phyloP scores from a whole-genome alignment of 768 basidiomycete genomes.

The Mycena amicta region DNA sequence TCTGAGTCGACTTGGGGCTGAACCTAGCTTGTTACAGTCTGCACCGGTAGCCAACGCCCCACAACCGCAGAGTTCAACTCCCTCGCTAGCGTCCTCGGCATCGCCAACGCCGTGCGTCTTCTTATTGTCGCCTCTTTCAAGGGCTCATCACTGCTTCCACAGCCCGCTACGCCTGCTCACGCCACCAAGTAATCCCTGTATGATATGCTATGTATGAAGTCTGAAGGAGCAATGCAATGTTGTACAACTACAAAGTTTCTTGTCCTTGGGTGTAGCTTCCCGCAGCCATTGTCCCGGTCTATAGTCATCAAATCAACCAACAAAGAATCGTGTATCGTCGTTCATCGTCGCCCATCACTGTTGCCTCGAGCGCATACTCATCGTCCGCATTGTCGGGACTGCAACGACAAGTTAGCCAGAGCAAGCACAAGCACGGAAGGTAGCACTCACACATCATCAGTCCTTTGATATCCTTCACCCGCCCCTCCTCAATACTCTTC shows the following conservation, averaged over 20 bases:
- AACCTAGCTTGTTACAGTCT: constrained; percentile 39
- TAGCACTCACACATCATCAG: constrained; percentile 68
- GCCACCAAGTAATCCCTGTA: constrained; percentile 9
- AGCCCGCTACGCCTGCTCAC: constrained; percentile 12
- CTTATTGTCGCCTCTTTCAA: neutral
- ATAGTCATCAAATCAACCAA: neutral
- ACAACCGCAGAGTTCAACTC: constrained; percentile 51
- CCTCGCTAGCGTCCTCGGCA: constrained; percentile 46
- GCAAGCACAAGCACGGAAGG: neutral
- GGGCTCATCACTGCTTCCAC: neutral
- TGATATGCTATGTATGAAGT: neutral
- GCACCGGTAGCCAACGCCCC: constrained; percentile 44
- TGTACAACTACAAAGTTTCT: constrained; percentile 5
- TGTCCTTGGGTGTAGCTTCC: neutral
- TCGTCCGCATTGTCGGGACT: constrained; percentile 69
- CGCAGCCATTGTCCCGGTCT: neutral
- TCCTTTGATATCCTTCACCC: constrained; percentile 67
- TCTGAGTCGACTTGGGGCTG: neutral
- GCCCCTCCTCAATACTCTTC: constrained; percentile 54
- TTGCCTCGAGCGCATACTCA: constrained; percentile 56
- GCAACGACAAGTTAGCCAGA: constrained; percentile 17
- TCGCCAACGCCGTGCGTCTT: constrained; percentile 38
- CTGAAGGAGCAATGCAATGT: neutral
- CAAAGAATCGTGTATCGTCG: neutral
- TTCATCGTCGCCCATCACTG: constrained; percentile 7